Base-by-base conservation (phyloP, 2,329 filamentous ascomycete species). In the Bertia moriformis region DNA sequence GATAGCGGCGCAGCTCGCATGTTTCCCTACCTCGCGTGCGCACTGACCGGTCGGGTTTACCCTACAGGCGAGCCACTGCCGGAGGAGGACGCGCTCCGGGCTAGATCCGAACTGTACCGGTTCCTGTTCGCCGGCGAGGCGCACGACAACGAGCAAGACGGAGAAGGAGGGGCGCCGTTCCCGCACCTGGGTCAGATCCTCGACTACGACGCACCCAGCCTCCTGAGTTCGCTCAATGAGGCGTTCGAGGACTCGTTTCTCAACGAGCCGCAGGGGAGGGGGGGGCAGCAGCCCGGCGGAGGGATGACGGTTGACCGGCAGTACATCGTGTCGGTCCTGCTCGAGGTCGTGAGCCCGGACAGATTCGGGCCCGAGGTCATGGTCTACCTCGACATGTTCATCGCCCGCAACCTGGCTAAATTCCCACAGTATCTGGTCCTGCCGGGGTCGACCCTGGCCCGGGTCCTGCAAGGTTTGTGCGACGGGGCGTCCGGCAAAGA, bases 331-430 rank as follows among this genome's bases (percentile, higher is more conserved):
- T 89, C 84, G 37, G 93, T 95, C 41, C 63, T 98, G 42, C 69
- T 93, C 7, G 87, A 94, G 54, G 80, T 95, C 19, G 93, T 98
- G 85, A 83, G 78, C 38, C 63, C 75, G 1, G 66, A 70, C 3
- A 75, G 83, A 37, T 96, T 94, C 56, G 72, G 77, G 1, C 60
- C 77, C 0, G 76, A 83, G 43, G 87, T 96, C 52, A 88, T 83
- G 12, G 84, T 98, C 41, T 98, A 94, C 57, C 71, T 98, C 33
- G 87, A 98, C 58, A 98, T 98, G 87, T 98, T 98, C 52, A 83
- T 98, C 53, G 89, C 91, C 14, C 78, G 91, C 40, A 98, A 94
- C 53, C 63, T 98, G 38, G 85, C 93, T 3, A 98, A 98, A 56
- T 98, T 95, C 51, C 87, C 88, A 1, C 89, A 96, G 54, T 95